phyloP scores from a whole-genome alignment of 176 grass and related monocot species.

The Pharus latifolius region DNA sequence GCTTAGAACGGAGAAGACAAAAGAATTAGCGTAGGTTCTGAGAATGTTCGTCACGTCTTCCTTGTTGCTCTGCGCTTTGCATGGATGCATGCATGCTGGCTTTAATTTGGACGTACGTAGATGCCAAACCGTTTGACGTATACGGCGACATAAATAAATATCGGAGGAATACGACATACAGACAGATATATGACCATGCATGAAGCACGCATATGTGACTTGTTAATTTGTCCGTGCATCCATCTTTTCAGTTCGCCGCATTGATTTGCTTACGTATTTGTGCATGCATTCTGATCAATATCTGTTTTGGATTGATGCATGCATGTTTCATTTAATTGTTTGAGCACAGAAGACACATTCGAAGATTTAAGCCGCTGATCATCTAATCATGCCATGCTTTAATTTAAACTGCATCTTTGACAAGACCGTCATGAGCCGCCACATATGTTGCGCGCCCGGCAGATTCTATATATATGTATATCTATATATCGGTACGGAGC shows the following conservation, averaged over 20 bases:
- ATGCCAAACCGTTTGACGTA: not conserved
- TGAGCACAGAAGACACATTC: not conserved
- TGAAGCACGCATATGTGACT: no score
- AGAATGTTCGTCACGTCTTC: not conserved
- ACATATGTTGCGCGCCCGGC: no score
- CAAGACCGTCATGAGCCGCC: not conserved
- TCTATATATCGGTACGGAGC: no score
- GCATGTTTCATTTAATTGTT: not conserved
- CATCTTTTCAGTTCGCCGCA: no score
- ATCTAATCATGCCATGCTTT: not conserved
- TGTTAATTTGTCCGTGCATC: no score
- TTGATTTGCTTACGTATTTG: no score
- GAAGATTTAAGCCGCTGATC: not conserved
- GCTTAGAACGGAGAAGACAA: not conserved
- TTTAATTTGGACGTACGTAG: not conserved
- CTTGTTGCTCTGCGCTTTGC: slow-evolving; percentile 11
- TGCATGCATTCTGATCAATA: no score
- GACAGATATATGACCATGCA: no score
- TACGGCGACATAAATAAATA: not conserved
- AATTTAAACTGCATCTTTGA: not conserved
- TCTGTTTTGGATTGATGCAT: no score
- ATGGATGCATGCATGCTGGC: not conserved
- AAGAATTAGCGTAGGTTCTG: not conserved
- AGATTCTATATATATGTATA: no score
- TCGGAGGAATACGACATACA: no score